Evolutionary conservation across 768 basidiomycete species (phyloP), one percentile per base, ranked within the genome.

Genomic region (Leccinum incarnatum): DNA sequence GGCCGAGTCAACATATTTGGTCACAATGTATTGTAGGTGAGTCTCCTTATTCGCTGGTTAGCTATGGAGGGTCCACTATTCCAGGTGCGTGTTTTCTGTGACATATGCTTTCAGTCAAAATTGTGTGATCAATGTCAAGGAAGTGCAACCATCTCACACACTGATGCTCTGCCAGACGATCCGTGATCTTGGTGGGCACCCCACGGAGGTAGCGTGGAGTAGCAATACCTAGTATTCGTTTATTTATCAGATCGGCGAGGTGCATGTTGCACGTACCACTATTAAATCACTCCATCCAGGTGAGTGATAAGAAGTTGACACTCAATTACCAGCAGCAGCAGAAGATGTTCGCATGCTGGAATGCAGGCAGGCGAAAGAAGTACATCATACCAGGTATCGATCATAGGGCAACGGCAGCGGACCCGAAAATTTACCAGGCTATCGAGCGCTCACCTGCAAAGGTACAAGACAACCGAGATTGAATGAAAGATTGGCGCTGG

Each of bases 291-390:
- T 52, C 9, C 17, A 23, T 51, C 14, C 17, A 29, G 37, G 32
- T 23, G 49, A 42, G 32, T n/a, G 12, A 7, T 25, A 45, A 51
- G 15, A 23, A 45, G 34, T 45, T 14, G 9, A 12, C 23, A 6
- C 15, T 42, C 10, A 4, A 12, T 4, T 30, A 5, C 12, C 3
- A 14, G 19, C 23, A 21, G 10, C 12, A 4, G 42, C n/a, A 17
- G 45, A 30, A 52, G 48, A 23, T n/a, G 14, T 49, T 62, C 46
- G 10, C 51, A 53, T 34, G 55, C 17, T 51, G n/a, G 15, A 45
- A 36, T 19, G 19, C 5, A 45, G 55, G 63, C 47, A 63, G 54
- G 61, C 48, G 50, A 63, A 52, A 37, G 47, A 61, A 58, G 48
- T 4, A 4, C 27, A 5, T 48, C 49, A 34, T 64, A 32, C 52